Evolutionary conservation across 768 basidiomycete genomes (phyloP).

Genomic region (Hebeloma cylindrosporum): DNA sequence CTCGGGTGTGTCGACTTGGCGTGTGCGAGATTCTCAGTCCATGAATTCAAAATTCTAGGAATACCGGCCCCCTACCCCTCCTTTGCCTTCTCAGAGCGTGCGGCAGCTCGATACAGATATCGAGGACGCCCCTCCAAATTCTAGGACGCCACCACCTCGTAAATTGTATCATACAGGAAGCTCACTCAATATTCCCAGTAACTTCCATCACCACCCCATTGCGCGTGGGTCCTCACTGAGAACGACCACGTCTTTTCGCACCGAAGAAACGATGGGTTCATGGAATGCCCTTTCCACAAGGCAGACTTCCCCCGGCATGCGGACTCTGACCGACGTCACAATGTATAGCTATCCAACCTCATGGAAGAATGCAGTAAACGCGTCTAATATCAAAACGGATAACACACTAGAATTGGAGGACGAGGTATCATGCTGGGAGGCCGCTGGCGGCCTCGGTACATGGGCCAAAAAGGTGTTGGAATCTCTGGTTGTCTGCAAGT

Average conservation of each 20-base stretch:
- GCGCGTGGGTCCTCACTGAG: slow-evolving; percentile 21
- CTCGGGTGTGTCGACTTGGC: slow-evolving; percentile 6
- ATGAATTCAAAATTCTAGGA: slow-evolving; percentile 30
- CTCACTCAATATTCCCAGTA: slow-evolving; percentile 3
- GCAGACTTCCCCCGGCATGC: slow-evolving; percentile 31
- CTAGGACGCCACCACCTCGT: no score
- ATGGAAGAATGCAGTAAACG: slow-evolving; percentile 8
- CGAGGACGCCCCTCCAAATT: no score
- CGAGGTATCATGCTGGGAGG: slow-evolving; percentile 14
- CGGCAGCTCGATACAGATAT: background rate
- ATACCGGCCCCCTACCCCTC: slow-evolving; percentile 62
- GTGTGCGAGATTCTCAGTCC: background rate
- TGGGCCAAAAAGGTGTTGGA: slow-evolving; percentile 28
- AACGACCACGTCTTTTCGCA: slow-evolving; percentile 34
- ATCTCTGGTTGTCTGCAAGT: slow-evolving; percentile 11
- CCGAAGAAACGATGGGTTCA: slow-evolving; percentile 36
- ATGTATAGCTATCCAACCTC: slow-evolving; percentile 16
- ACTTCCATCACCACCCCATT: background rate
- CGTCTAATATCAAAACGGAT: background rate
- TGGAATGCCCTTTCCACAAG: slow-evolving; percentile 28
- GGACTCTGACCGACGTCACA: slow-evolving; percentile 18
- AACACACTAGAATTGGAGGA: background rate
- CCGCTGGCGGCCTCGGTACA: slow-evolving; percentile 13
- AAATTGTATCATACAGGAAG: no score
- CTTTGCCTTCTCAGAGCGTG: slow-evolving; percentile 41